phyloP scores from a whole-genome alignment of 805 yeast species.

The Starmera dryadoides region DNA sequence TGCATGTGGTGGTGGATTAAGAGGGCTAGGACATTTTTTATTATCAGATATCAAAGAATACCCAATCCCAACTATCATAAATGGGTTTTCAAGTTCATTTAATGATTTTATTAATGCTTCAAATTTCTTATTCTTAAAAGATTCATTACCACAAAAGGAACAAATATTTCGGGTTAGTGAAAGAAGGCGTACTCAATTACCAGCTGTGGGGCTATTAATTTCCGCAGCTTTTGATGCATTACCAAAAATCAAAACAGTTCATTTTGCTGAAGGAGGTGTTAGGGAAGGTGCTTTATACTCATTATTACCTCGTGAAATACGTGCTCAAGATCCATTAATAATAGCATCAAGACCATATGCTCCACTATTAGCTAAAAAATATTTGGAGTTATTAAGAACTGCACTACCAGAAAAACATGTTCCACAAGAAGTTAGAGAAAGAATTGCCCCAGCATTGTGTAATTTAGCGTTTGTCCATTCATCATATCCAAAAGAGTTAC shows the following conservation, averaged over 20 bases:
- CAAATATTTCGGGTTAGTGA: conserved; percentile 60
- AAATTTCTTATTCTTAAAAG: conserved; percentile 43
- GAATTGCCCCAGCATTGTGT: conserved; percentile 66
- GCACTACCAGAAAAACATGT: conserved; percentile 52
- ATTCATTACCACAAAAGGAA: conserved; percentile 35
- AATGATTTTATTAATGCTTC: conserved; percentile 44
- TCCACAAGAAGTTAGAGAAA: conserved; percentile 48
- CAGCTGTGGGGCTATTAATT: conserved; percentile 59
- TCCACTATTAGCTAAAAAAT: conserved; percentile 52
- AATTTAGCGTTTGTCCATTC: conserved; percentile 73
- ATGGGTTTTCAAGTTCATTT: conserved; percentile 57
- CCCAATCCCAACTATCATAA: conserved; percentile 64
- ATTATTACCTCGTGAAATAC: conserved; percentile 46
- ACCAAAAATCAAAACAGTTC: conserved; percentile 53
- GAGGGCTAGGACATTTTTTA: conserved; percentile 61
- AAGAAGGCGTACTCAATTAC: conserved; percentile 57
- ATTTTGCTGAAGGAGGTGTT: conserved; percentile 72
- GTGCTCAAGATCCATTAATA: conserved; percentile 60
- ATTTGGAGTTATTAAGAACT: conserved; percentile 43
- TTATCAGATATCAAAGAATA: conserved; percentile 45
- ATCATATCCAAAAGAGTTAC: conserved; percentile 69
- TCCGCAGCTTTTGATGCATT: conserved; percentile 56
- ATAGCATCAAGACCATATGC: conserved; percentile 70
- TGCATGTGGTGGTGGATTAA: conserved; percentile 68
- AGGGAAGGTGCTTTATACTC: conserved; percentile 70